phyloP scores from a whole-genome alignment of 495 filamentous ascomycete species.

The Amniculicola lignicola region DNA sequence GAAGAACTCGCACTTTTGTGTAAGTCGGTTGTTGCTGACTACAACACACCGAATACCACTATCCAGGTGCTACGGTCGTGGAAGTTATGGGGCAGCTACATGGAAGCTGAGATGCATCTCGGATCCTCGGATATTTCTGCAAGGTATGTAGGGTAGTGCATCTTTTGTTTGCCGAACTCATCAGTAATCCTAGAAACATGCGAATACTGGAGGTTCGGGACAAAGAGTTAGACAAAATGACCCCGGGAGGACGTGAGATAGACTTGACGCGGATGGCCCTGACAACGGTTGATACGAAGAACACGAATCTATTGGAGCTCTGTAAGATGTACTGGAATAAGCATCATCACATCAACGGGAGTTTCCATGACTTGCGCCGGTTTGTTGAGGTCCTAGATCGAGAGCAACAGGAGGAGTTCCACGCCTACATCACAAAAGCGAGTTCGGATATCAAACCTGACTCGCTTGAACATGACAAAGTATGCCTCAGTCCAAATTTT shows the following conservation, averaged over 20 bases:
- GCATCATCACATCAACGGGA: not conserved
- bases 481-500: not conserved
- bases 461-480: not conserved
- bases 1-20: no score
- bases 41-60: no score
- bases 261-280: constrained; percentile 1
- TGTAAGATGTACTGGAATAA: constrained; percentile 19
- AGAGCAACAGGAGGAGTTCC: constrained; percentile 11
- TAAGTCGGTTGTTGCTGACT: not conserved
- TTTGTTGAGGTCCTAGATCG: constrained; percentile 9
- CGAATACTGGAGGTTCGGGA: not conserved
- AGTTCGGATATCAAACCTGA: not conserved
- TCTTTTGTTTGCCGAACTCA: not conserved
- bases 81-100: constrained; percentile 2
- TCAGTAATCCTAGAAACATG: not conserved
- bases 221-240: not conserved
- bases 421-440: not conserved
- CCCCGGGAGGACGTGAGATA: not conserved
- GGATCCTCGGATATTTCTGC: not conserved
- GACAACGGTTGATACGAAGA: not conserved
- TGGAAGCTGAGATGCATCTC: not conserved
- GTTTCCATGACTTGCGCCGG: constrained; percentile 25
- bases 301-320: not conserved
- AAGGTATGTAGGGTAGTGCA: not conserved
- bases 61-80: not conserved